A percentile compares a stretch with the other conserved stretches of the same genome.
Conservation (phyloP, 176 grass and related monocot genomes). For the bread wheat (Triticum aestivum) region DNA sequence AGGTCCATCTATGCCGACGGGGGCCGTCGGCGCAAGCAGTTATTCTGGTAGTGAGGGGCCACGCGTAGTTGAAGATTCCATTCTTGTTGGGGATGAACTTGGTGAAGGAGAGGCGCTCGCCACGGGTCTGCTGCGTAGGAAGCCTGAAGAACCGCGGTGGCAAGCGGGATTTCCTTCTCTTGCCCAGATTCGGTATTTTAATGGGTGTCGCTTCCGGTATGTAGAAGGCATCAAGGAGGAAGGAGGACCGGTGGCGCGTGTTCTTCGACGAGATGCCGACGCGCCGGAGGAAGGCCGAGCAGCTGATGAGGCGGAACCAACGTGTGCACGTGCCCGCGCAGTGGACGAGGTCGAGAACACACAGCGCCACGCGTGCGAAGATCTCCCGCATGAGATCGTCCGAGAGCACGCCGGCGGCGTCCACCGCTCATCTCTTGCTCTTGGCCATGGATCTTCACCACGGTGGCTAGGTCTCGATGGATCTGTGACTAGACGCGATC, state of each 20-base stretch:
- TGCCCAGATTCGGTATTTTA: too few species aligned
- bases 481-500: background rate
- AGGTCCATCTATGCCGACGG: too few species aligned
- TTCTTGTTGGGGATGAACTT: background rate
- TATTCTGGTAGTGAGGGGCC: background rate
- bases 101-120: background rate
- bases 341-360: background rate
- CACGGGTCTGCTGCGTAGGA: background rate
- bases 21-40: too few species aligned
- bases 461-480: background rate
- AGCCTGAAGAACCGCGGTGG: background rate
- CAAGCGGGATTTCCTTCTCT: too few species aligned
- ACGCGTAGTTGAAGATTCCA: background rate
- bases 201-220: too few species aligned
- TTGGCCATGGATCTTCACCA: background rate
- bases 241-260: background rate
- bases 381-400: background rate
- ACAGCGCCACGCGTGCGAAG: background rate
- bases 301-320: background rate
- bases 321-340: background rate
- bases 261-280: background rate
- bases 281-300: background rate
- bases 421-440: background rate
- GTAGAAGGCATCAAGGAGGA: background rate
- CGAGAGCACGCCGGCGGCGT: background rate